A percentile compares a stretch with the other conserved stretches of the same genome.
These are phyloP conservation scores for Penicillium sp. DNA, from an alignment of 2,329 filamentous ascomycete species.

Conservation along the genomic window DNA sequence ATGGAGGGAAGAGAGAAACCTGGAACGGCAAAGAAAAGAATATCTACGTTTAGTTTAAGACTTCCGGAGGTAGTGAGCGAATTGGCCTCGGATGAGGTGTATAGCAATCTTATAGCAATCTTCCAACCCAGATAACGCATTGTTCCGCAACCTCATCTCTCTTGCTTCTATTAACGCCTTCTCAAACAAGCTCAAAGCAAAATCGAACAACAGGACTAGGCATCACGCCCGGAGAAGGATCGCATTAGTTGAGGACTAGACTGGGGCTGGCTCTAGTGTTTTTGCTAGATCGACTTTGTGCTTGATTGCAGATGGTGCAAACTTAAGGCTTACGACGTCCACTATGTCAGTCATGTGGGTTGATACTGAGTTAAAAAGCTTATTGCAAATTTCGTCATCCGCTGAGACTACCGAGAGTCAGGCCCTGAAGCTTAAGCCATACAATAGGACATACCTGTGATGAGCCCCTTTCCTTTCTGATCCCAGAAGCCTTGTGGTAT, in stretches of 20 bases:
- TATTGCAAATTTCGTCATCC: not conserved
- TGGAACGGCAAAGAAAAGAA: too few relatives aligned
- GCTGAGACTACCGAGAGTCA: not conserved
- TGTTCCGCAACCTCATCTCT: too few relatives aligned
- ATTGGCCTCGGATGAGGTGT: too few relatives aligned
- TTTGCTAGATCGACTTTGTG: not conserved
- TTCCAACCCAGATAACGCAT: too few relatives aligned
- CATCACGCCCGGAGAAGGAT: too few relatives aligned
- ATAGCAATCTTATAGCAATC: too few relatives aligned
- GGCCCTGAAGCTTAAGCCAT: not conserved
- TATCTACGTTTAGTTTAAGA: too few relatives aligned
- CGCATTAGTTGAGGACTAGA: not conserved
- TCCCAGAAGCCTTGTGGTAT: not conserved
- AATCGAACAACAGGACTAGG: too few relatives aligned
- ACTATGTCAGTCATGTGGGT: not conserved
- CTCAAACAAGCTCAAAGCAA: too few relatives aligned
- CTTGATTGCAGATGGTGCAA: not conserved
- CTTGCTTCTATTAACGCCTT: too few relatives aligned
- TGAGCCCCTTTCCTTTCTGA: not conserved
- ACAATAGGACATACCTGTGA: not conserved
- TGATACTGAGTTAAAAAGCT: not conserved
- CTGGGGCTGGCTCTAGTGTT: not conserved
- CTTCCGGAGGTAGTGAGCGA: too few relatives aligned
- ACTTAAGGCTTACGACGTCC: not conserved
- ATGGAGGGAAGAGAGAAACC: too few relatives aligned